A percentile compares a stretch with the other conserved stretches of the same genome.
Conservation (phyloP, 2,329 filamentous ascomycete genomes). For the Talaromyces sp. region DNA sequence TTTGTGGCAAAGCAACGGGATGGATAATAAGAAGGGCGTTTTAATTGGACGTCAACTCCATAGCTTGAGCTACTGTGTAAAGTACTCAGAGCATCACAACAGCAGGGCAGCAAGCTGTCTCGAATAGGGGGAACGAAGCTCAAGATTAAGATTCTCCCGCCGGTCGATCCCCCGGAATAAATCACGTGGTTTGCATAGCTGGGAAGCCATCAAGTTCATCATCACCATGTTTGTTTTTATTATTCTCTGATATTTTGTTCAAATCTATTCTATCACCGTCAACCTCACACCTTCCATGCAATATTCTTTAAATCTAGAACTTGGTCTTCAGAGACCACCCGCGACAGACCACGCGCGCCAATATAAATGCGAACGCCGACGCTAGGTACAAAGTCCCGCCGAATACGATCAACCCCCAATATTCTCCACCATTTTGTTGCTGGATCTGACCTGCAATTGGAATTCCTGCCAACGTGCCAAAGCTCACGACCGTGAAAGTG, state of each 20-base stretch:
- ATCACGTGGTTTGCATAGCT: background rate
- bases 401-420: constrained; percentile 24
- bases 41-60: background rate
- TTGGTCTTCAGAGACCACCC: constrained; percentile 22
- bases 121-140: background rate
- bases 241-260: too few relatives aligned
- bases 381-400: constrained; percentile 30
- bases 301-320: too few relatives aligned
- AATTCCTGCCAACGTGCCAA: constrained; percentile 26
- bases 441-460: constrained; percentile 24
- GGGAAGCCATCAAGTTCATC: too few relatives aligned
- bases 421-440: constrained; percentile 10
- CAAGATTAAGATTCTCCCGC: background rate
- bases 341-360: constrained; percentile 25
- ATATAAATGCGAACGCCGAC: constrained; percentile 24
- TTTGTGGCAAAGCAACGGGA: constrained; percentile 1
- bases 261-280: too few relatives aligned
- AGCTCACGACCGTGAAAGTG: constrained; percentile 28
- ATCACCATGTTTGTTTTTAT: too few relatives aligned
- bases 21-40: background rate
- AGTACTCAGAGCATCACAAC: constrained; percentile 16
- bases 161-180: constrained; percentile 5
- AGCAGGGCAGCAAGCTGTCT: constrained; percentile 22
- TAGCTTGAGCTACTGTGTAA: background rate
- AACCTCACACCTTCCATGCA: too few relatives aligned